phyloP scores from a whole-genome alignment of 345 rosid species.

The Orychophragmus violaceus region DNA sequence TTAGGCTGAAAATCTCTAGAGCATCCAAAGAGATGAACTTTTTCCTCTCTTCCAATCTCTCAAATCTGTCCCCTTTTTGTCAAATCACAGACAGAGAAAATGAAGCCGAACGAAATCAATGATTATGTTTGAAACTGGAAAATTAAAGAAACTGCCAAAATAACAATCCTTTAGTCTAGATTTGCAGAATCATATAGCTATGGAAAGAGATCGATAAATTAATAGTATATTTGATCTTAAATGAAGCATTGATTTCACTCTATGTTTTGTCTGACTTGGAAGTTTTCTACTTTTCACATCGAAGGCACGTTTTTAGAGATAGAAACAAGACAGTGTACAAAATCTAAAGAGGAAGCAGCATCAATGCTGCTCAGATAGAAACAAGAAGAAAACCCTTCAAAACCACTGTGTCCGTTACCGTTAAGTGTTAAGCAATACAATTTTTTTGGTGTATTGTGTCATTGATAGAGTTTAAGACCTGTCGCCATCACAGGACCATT shows the following conservation, averaged over 20 bases:
- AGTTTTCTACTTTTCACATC: slow-evolving; percentile 8
- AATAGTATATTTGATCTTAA: too few species aligned
- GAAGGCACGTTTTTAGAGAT: slow-evolving; percentile 8
- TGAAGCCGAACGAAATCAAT: not conserved
- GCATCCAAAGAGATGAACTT: slow-evolving; percentile 2
- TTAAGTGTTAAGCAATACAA: not conserved
- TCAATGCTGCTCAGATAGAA: slow-evolving; percentile 19
- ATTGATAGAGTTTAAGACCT: slow-evolving; percentile 7
- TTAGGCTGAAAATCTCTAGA: slow-evolving; percentile 1
- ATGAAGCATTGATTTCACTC: slow-evolving; percentile 7
- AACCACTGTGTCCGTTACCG: too few species aligned
- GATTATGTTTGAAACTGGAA: not conserved
- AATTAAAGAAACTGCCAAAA: slow-evolving; percentile 13
- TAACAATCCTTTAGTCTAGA: not conserved
- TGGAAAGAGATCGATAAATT: not conserved
- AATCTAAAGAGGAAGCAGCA: slow-evolving; percentile 16
- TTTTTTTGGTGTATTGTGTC: not conserved
- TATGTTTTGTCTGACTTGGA: slow-evolving; percentile 24
- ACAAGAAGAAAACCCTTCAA: slow-evolving; percentile 26
- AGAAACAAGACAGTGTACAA: slow-evolving; percentile 19
- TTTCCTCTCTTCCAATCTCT: slow-evolving; percentile 14
- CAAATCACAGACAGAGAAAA: slow-evolving; percentile 32
- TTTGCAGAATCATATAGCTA: not conserved
- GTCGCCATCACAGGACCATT: slow-evolving; percentile 12
- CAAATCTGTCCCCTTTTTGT: slow-evolving; percentile 22